These are phyloP conservation scores for Aureobasidium sp. DNA, from an alignment of 2,329 filamentous ascomycete genomes.

Conservation along the genomic window DNA sequence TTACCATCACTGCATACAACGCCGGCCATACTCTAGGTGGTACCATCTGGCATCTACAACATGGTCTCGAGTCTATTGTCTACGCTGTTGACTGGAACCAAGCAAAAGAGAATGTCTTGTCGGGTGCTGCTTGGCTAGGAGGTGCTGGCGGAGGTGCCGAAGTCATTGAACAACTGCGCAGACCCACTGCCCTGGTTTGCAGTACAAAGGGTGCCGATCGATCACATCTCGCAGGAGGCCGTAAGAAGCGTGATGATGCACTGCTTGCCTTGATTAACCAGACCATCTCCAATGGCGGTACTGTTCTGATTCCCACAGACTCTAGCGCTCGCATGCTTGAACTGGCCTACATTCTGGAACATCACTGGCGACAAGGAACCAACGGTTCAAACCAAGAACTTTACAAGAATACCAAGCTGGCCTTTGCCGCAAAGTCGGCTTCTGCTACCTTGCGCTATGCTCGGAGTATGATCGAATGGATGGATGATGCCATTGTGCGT, in stretches of 20 bases:
- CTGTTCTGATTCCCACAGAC: slow-evolving; percentile 87
- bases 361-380: slow-evolving; percentile 65
- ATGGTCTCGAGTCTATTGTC: slow-evolving; percentile 92
- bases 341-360: slow-evolving; percentile 83
- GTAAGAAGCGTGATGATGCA: slow-evolving; percentile 76
- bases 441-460: slow-evolving; percentile 85
- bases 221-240: slow-evolving; percentile 49
- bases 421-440: slow-evolving; percentile 78
- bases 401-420: slow-evolving; percentile 53
- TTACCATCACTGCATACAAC: slow-evolving; percentile 94
- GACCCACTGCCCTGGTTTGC: slow-evolving; percentile 89
- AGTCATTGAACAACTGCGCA: slow-evolving; percentile 86
- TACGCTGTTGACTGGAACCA: slow-evolving; percentile 99
- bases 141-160: slow-evolving; percentile 77
- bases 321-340: slow-evolving; percentile 93
- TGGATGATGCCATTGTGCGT: slow-evolving; percentile 90
- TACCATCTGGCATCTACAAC: slow-evolving; percentile 98
- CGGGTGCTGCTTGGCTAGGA: slow-evolving; percentile 88
- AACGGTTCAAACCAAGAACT: slow-evolving; percentile 33
- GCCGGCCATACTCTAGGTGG: slow-evolving; percentile 92
- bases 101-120: slow-evolving; percentile 88
- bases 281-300: slow-evolving; percentile 74
- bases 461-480: slow-evolving; percentile 96
- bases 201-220: slow-evolving; percentile 75
- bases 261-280: slow-evolving; percentile 74